Percentiles rank a stretch among this genome's conserved stretches.
phyloP scores from a whole-genome alignment of 352 stramenopile genomes.

The Elongisporangium undulatum region DNA sequence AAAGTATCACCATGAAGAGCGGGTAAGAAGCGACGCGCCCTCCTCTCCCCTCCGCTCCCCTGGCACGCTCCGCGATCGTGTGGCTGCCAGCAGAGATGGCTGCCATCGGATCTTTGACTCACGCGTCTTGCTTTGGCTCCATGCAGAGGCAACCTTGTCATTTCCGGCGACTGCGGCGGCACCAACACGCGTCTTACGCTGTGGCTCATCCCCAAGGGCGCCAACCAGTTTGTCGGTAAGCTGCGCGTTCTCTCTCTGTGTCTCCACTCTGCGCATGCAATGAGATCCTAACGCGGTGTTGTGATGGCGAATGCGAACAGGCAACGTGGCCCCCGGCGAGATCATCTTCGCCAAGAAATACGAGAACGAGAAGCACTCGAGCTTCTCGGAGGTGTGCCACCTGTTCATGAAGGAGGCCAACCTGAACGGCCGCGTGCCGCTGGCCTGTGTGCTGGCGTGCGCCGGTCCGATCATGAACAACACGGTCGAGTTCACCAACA shows the following conservation, averaged over 20 bases:
- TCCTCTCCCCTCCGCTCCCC: too few species aligned
- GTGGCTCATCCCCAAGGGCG: slow-evolving; percentile 66
- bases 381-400: slow-evolving; percentile 87
- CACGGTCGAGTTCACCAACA: slow-evolving; percentile 92
- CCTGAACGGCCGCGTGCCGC: slow-evolving; percentile 49
- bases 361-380: slow-evolving; percentile 73
- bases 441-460: slow-evolving; percentile 74
- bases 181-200: slow-evolving; percentile 96
- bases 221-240: slow-evolving; percentile 50
- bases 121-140: too few species aligned
- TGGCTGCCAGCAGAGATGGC: too few species aligned
- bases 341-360: slow-evolving; percentile 88
- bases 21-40: too few species aligned
- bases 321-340: slow-evolving; percentile 71
- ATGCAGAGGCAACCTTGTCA: slow-evolving; percentile 66
- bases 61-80: too few species aligned
- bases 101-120: too few species aligned
- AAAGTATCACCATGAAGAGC: too few species aligned
- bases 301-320: slow-evolving; percentile 12
- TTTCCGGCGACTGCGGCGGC: slow-evolving; percentile 94
- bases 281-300: slow-evolving; percentile 6
- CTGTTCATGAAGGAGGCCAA: slow-evolving; percentile 93
- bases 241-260: slow-evolving; percentile 22
- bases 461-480: slow-evolving; percentile 81
- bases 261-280: too few species aligned